Evolutionary conservation across 148 eudicot genomes (phyloP).

Genomic region (Camellia japonica): DNA sequence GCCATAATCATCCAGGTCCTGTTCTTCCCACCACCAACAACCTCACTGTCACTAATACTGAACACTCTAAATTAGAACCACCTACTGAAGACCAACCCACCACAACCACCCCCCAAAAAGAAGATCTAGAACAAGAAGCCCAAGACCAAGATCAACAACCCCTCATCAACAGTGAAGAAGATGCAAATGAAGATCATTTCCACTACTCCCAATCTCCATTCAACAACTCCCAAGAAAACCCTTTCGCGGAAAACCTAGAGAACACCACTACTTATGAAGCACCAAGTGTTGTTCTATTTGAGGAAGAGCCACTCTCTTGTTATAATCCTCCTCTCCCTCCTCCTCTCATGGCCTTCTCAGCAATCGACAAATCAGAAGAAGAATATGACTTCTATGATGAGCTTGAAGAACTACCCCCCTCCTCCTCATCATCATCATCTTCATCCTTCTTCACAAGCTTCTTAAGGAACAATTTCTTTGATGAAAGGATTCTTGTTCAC

Average conservation of each 20-base stretch:
- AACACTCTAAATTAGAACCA: neutral
- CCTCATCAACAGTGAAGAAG: slow-evolving; percentile 1
- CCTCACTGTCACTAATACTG: neutral
- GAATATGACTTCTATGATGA: slow-evolving; percentile 72
- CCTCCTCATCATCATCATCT: slow-evolving; percentile 18
- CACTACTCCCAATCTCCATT: slow-evolving; percentile 34
- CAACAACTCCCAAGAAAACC: slow-evolving; percentile 23
- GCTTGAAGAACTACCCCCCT: slow-evolving; percentile 51
- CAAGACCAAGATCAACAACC: slow-evolving; percentile 7
- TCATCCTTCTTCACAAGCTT: slow-evolving; percentile 34
- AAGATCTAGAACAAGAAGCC: slow-evolving; percentile 15
- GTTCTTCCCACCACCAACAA: slow-evolving; percentile 8
- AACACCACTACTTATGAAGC: slow-evolving; percentile 11
- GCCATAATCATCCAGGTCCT: slow-evolving; percentile 52
- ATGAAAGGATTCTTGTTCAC: slow-evolving; percentile 28
- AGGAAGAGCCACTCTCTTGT: slow-evolving; percentile 23
- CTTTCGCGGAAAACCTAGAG: slow-evolving; percentile 20
- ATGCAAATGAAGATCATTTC: slow-evolving; percentile 29
- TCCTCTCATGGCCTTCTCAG: slow-evolving; percentile 25
- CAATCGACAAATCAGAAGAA: slow-evolving; percentile 31
- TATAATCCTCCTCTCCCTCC: slow-evolving; percentile 9
- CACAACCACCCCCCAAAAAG: slow-evolving; percentile 17
- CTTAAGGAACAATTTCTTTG: slow-evolving; percentile 41
- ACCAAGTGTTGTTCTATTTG: slow-evolving; percentile 14
- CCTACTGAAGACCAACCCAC: slow-evolving; percentile 8